Conservation (phyloP, 306 rosid species). For the Pterocarpus santalinus region DNA sequence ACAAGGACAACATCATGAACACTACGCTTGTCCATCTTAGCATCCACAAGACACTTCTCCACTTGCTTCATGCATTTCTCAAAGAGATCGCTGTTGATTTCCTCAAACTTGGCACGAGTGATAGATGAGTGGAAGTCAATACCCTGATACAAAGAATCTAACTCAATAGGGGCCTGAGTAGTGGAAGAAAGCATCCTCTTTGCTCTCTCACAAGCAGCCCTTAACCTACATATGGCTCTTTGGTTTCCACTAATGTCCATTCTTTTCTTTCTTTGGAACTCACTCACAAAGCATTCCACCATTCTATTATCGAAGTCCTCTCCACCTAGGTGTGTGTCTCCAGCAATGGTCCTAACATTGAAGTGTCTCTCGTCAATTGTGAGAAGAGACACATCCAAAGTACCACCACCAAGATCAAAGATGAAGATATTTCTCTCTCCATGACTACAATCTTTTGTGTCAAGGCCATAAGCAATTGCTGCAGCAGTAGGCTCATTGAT, state of each 20-base stretch:
- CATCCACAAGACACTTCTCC: neutral
- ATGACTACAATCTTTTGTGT: neutral
- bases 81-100: neutral
- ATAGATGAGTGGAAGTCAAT: neutral
- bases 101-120: slow-evolving; percentile 28
- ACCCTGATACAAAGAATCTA: neutral
- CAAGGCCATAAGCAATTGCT: slow-evolving; percentile 1
- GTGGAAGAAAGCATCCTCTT: slow-evolving; percentile 6
- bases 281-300: slow-evolving; percentile 8
- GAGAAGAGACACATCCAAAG: slow-evolving; percentile 41
- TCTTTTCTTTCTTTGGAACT: slow-evolving; percentile 25
- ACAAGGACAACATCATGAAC: slow-evolving; percentile 39
- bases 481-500: slow-evolving; percentile 29
- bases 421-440: neutral
- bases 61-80: neutral
- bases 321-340: slow-evolving; percentile 48
- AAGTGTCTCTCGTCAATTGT: neutral
- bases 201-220: slow-evolving; percentile 38
- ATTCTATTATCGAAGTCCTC: slow-evolving; percentile 35
- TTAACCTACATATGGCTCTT: slow-evolving; percentile 37
- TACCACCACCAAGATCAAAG: slow-evolving; percentile 45
- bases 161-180: neutral
- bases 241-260: slow-evolving; percentile 2
- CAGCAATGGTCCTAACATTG: slow-evolving; percentile 4
- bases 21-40: slow-evolving; percentile 2